A percentile compares a stretch with the other conserved stretches of the same genome.
Conservation (phyloP, 768 basidiomycete species). For the Inosperma sp. region DNA sequence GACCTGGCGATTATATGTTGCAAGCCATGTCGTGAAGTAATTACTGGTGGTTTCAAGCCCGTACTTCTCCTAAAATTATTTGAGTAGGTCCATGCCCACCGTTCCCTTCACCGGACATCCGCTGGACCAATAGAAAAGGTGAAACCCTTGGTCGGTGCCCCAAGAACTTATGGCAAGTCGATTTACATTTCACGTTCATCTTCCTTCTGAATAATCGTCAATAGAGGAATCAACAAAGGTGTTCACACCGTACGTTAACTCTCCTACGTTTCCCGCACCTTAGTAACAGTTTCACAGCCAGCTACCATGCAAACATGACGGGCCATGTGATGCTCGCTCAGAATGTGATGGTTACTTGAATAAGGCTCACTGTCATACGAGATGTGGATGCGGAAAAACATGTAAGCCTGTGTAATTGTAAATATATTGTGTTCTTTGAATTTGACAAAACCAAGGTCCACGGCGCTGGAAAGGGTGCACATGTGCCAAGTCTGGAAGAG, state of each 20-base stretch:
- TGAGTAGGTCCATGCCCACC: slow-evolving; percentile 10
- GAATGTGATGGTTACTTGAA: slow-evolving; percentile 49
- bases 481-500: slow-evolving; percentile 33
- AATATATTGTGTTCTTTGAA: background rate
- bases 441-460: slow-evolving; percentile 35
- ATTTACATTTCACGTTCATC: background rate
- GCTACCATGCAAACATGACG: slow-evolving; percentile 51
- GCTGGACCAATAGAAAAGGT: background rate
- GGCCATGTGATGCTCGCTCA: slow-evolving; percentile 43
- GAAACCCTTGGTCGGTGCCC: background rate
- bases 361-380: slow-evolving; percentile 50
- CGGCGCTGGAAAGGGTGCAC: slow-evolving; percentile 56
- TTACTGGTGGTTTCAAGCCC: background rate
- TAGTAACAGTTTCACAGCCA: slow-evolving; percentile 36
- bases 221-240: slow-evolving; percentile 14
- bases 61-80: background rate
- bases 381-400: slow-evolving; percentile 47
- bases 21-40: slow-evolving; percentile 59
- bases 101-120: slow-evolving; percentile 1
- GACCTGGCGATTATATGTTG: slow-evolving; percentile 50
- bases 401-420: slow-evolving; percentile 33
- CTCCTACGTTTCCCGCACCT: background rate
- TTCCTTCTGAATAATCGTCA: background rate
- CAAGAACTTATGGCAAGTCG: background rate
- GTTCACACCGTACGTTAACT: slow-evolving; percentile 26